Conservation (phyloP, 352 stramenopile species). For the Globisporangium parvum region DNA sequence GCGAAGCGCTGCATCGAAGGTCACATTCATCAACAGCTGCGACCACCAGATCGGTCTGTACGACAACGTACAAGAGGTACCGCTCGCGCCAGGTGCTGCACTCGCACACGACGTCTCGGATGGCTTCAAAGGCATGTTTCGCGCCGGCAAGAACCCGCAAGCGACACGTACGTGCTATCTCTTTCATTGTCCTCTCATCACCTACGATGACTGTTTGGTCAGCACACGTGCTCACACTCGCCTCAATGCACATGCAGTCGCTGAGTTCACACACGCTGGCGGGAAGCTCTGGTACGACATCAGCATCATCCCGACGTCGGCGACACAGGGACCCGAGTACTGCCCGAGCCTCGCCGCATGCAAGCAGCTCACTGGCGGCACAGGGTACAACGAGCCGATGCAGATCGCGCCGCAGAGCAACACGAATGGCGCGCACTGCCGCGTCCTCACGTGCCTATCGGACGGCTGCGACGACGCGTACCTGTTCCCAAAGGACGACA, state of each 20-base stretch:
- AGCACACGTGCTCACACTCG: neutral
- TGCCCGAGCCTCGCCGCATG: conserved; percentile 32
- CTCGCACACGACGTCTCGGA: neutral
- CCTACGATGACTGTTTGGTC: too few species aligned
- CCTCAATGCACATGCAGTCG: conserved; percentile 16
- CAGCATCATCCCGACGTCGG: conserved; percentile 39
- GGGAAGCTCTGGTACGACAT: conserved; percentile 45
- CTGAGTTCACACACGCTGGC: conserved; percentile 31
- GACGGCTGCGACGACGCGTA: conserved; percentile 58
- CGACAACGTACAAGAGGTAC: conserved; percentile 10
- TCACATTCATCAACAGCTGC: conserved; percentile 20
- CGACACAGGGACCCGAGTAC: conserved; percentile 21
- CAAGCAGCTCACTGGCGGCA: conserved; percentile 29
- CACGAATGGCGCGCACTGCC: conserved; percentile 28
- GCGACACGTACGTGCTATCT: conserved; percentile 12
- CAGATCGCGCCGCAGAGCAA: conserved; percentile 30
- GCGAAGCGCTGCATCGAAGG: neutral
- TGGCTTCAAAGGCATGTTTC: conserved; percentile 19
- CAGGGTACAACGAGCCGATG: conserved; percentile 44
- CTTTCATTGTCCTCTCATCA: neutral
- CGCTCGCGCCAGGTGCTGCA: conserved; percentile 3
- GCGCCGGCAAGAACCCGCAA: conserved; percentile 13
- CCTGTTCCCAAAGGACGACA: conserved; percentile 41
- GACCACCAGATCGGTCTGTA: conserved; percentile 14
- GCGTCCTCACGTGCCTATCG: conserved; percentile 23